Evolutionary conservation across 345 rosid species (phyloP).

Genomic region (Triadica sebifera): DNA sequence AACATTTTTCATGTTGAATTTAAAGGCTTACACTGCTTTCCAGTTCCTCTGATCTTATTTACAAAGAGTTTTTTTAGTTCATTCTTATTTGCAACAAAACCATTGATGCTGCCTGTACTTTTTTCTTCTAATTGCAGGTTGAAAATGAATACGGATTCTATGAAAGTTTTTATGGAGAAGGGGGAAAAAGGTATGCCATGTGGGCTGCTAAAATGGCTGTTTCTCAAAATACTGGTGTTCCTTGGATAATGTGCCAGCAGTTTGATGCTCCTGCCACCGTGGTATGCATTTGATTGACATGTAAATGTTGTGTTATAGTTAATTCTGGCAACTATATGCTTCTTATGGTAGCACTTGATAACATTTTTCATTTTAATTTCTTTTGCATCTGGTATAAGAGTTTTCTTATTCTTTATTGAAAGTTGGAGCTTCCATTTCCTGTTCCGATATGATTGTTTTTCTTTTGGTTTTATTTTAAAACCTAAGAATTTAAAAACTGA

Average conservation of each 20-base stretch:
- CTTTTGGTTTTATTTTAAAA: neutral
- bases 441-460: neutral
- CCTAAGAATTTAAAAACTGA: neutral
- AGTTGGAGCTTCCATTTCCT: neutral
- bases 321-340: neutral
- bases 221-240: constrained; percentile 77
- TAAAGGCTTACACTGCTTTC: neutral
- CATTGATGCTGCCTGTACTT: neutral
- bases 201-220: constrained; percentile 97
- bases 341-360: neutral
- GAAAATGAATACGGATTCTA: constrained; percentile 84
- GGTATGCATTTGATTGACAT: constrained; percentile 27
- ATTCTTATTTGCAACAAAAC: neutral
- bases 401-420: neutral
- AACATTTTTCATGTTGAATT: neutral
- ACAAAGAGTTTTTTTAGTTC: neutral
- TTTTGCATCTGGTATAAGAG: neutral
- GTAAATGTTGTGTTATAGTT: neutral
- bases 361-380: neutral
- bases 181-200: constrained; percentile 64
- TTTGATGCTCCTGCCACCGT: constrained; percentile 70
- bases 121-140: constrained; percentile 49
- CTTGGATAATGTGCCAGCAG: constrained; percentile 97
- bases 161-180: constrained; percentile 63
- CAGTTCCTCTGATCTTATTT: neutral